A percentile compares a stretch with the other conserved stretches of the same genome.
These are phyloP conservation scores for Hypoxylon trugodes DNA, from an alignment of 495 filamentous ascomycete species.

Conservation along the genomic window DNA sequence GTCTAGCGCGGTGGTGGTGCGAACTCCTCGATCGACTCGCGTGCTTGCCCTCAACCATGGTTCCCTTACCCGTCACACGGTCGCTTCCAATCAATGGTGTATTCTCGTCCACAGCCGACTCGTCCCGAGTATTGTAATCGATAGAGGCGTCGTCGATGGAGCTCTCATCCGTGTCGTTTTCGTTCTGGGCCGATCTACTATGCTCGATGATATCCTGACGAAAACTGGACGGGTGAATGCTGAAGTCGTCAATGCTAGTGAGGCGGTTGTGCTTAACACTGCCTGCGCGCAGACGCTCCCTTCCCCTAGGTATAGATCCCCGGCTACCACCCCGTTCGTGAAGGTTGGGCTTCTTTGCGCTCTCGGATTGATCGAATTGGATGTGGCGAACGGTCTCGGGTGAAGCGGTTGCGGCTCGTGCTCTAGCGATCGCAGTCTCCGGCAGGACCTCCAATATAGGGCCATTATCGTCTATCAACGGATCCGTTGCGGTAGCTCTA, in stretches of 20 bases:
- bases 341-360: conserved; percentile 9
- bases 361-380: conserved; percentile 40
- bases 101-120: conserved; percentile 54
- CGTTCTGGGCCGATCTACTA: conserved; percentile 60
- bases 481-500: conserved; percentile 22
- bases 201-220: conserved; percentile 90
- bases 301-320: conserved; percentile 47
- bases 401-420: conserved; percentile 39
- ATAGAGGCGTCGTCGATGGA: conserved; percentile 60
- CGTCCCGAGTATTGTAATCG: conserved; percentile 59
- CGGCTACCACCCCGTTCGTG: conserved; percentile 46
- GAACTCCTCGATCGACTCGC: conserved; percentile 28
- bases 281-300: conserved; percentile 63
- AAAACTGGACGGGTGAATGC: conserved; percentile 88
- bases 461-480: conserved; percentile 39
- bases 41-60: conserved; percentile 24
- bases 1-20: conserved; percentile 37
- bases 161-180: conserved; percentile 58
- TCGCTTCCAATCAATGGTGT: conserved; percentile 52
- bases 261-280: conserved; percentile 60
- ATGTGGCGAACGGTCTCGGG: conserved; percentile 47
- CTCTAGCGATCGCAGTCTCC: conserved; percentile 49
- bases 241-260: conserved; percentile 73
- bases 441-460: conserved; percentile 54
- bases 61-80: conserved; percentile 34